Evolutionary conservation across 192 early-diverging fungal genomes (phyloP).

Genomic region (Umbelopsis isabellina): DNA sequence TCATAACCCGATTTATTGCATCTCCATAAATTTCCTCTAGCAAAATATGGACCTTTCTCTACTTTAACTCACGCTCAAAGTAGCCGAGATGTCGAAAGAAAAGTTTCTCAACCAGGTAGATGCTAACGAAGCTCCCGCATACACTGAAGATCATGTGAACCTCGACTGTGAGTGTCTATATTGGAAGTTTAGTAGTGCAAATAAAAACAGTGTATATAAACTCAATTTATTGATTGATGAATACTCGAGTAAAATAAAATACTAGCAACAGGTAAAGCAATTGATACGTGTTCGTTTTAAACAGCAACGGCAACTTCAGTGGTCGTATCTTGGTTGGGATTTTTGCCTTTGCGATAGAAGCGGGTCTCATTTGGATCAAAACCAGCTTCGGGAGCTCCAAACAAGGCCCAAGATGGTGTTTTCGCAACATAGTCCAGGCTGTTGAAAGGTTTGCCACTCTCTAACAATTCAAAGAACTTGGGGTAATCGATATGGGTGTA

Average conservation of each 20-base stretch:
- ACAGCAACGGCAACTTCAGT: background rate
- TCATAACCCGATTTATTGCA: too few species aligned
- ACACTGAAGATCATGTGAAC: too few species aligned
- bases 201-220: too few species aligned
- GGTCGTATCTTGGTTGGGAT: background rate
- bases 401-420: constrained; percentile 72
- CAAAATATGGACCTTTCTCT: too few species aligned
- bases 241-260: background rate
- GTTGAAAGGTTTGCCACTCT: constrained; percentile 55
- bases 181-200: too few species aligned
- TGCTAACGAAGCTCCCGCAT: too few species aligned
- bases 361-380: constrained; percentile 75
- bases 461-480: constrained; percentile 65
- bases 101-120: too few species aligned
- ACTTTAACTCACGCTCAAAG: too few species aligned
- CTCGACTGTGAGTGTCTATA: too few species aligned
- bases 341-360: constrained; percentile 56
- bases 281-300: background rate
- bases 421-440: constrained; percentile 69
- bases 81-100: too few species aligned
- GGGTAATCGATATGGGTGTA: constrained; percentile 77
- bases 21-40: too few species aligned
- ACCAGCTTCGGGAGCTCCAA: constrained; percentile 65
- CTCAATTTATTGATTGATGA: too few species aligned
- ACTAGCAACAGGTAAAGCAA: background rate